Percentiles rank a stretch among this genome's conserved stretches.
phyloP scores from a whole-genome alignment of 208 protist genomes.

The Trypanosoma caninum region DNA sequence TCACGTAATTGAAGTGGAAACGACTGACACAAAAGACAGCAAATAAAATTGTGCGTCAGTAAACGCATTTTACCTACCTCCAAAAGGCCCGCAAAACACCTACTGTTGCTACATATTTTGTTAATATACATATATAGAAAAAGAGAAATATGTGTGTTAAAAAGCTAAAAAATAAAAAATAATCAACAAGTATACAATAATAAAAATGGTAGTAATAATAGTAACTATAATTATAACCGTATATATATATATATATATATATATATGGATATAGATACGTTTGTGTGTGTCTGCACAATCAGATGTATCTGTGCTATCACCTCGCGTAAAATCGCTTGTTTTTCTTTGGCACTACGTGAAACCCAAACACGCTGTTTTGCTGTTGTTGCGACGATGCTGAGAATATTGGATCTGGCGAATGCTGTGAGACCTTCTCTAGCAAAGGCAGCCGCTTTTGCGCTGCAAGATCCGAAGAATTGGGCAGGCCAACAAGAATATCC shows the following conservation, averaged over 20 bases:
- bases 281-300: too few relatives aligned
- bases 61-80: slow-evolving; percentile 51
- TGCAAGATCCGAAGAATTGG: slow-evolving; percentile 11
- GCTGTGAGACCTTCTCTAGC: background rate
- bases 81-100: background rate
- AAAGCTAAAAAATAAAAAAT: too few relatives aligned
- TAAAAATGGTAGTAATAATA: too few relatives aligned
- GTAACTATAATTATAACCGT: too few relatives aligned
- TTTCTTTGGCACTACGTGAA: slow-evolving; percentile 17
- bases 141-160: too few relatives aligned
- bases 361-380: slow-evolving; percentile 15
- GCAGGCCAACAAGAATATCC: slow-evolving; percentile 11
- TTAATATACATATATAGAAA: slow-evolving; percentile 1
- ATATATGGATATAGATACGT: too few relatives aligned
- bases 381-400: background rate
- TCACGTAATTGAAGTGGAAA: slow-evolving; percentile 61
- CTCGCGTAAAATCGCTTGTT: slow-evolving; percentile 6
- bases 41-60: slow-evolving; percentile 87
- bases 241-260: too few relatives aligned
- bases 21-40: slow-evolving; percentile 76
- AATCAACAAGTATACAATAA: too few relatives aligned
- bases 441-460: background rate
- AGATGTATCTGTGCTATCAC: background rate
- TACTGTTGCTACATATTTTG: background rate
- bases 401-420: background rate